These are phyloP conservation scores for Pisolithus orientalis DNA, from an alignment of 768 basidiomycete species.

Conservation along the genomic window DNA sequence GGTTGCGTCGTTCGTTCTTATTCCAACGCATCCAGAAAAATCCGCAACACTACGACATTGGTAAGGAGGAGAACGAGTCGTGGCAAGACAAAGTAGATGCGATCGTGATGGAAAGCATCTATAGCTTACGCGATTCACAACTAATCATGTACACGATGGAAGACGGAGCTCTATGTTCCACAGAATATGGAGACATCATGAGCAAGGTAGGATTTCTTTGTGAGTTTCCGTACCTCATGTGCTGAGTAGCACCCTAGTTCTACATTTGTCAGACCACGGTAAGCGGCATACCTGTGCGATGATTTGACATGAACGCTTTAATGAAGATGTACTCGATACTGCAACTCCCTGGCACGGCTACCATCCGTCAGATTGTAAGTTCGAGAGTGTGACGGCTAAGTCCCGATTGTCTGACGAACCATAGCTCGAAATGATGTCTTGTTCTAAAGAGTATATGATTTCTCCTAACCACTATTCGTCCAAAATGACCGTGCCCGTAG, in stretches of 20 bases:
- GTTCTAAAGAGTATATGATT: slow-evolving; percentile 56
- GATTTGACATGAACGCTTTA: not conserved
- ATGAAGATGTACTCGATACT: slow-evolving; percentile 64
- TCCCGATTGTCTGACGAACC: slow-evolving; percentile 3
- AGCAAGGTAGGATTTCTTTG: slow-evolving; percentile 54
- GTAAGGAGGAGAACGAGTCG: slow-evolving; percentile 46
- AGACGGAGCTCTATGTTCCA: slow-evolving; percentile 46
- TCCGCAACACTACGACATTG: slow-evolving; percentile 66
- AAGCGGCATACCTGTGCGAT: slow-evolving; percentile 6
- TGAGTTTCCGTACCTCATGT: not conserved
- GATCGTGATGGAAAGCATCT: slow-evolving; percentile 63
- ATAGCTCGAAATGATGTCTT: slow-evolving; percentile 60
- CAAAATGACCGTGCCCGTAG: slow-evolving; percentile 30
- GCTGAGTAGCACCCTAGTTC: slow-evolving; percentile 40
- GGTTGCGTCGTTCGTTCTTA: slow-evolving; percentile 83
- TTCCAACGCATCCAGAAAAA: slow-evolving; percentile 84
- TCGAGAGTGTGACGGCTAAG: not conserved
- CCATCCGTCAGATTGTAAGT: slow-evolving; percentile 62
- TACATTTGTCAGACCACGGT: slow-evolving; percentile 72
- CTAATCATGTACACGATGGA: slow-evolving; percentile 44
- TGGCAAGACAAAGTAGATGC: slow-evolving; percentile 72
- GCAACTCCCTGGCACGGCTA: slow-evolving; percentile 47
- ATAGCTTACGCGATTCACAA: slow-evolving; percentile 52
- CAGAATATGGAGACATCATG: slow-evolving; percentile 82
- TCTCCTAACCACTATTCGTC: not conserved